phyloP scores from a whole-genome alignment of 2,329 filamentous ascomycete genomes.

The Dothistroma pini region DNA sequence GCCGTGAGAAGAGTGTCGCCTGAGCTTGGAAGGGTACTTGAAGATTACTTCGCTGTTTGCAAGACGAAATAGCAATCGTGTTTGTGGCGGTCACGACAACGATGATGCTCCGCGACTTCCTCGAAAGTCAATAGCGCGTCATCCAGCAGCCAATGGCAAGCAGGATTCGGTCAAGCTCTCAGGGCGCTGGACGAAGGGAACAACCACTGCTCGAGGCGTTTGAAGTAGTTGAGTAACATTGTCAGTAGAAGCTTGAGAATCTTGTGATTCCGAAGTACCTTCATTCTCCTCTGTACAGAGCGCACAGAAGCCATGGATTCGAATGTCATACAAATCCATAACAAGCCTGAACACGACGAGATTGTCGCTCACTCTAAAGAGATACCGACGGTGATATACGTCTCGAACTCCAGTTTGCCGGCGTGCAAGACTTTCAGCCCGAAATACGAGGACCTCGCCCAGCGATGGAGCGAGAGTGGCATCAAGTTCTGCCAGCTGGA shows the following conservation, averaged over 20 bases:
- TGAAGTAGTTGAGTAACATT: not conserved
- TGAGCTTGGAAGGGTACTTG: not conserved
- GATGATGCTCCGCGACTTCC: slow-evolving; percentile 4
- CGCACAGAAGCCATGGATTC: slow-evolving; percentile 1
- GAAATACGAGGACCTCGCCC: slow-evolving; percentile 17
- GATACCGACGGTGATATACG: slow-evolving; percentile 41
- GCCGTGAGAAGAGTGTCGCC: too few species aligned
- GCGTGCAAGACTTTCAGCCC: slow-evolving; percentile 20
- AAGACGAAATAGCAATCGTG: not conserved
- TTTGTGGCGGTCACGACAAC: not conserved
- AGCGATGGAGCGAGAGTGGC: slow-evolving; percentile 2
- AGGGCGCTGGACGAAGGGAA: not conserved
- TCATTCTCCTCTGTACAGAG: not conserved
- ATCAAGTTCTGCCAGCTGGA: slow-evolving; percentile 20
- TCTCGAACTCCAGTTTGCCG: slow-evolving; percentile 36
- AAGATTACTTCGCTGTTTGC: not conserved
- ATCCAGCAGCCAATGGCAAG: slow-evolving; percentile 2
- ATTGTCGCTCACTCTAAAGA: slow-evolving; percentile 19
- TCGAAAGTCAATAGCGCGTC: not conserved
- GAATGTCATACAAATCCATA: slow-evolving; percentile 14
- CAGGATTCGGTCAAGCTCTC: not conserved
- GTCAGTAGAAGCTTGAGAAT: not conserved
- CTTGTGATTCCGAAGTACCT: not conserved
- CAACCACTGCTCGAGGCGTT: not conserved
- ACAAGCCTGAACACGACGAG: slow-evolving; percentile 19